A percentile compares a stretch with the other conserved stretches of the same genome.
phyloP scores from a whole-genome alignment of 495 filamentous ascomycete genomes.

The Lasiosphaeriaceae sp. region DNA sequence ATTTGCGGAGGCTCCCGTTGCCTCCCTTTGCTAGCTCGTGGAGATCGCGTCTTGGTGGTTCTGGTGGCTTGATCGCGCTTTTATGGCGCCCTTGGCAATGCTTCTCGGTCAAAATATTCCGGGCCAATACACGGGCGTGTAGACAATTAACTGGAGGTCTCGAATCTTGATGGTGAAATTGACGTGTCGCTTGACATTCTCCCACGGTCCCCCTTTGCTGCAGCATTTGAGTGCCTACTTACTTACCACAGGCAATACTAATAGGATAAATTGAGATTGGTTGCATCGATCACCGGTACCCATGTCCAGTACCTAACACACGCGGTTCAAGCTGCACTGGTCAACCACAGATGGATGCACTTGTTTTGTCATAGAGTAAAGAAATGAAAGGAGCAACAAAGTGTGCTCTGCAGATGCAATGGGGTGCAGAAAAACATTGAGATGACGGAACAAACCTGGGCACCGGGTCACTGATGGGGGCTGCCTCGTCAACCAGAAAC shows the following conservation, averaged over 20 bases:
- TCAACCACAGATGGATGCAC: no score
- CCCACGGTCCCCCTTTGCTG: neutral
- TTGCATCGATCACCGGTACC: slow-evolving; percentile 1
- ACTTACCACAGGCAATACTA: neutral
- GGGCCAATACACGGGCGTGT: neutral
- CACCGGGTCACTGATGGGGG: no score
- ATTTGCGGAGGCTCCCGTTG: neutral
- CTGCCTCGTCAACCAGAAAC: no score
- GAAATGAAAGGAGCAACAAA: no score
- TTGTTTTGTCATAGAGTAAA: no score
- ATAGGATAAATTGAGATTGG: slow-evolving; percentile 6
- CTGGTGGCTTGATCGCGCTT: slow-evolving; percentile 14
- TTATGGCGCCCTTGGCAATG: slow-evolving; percentile 11
- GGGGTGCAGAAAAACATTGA: no score
- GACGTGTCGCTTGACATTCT: neutral
- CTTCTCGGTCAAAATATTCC: neutral
- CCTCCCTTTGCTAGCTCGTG: neutral
- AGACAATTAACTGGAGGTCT: neutral
- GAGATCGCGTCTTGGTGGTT: slow-evolving; percentile 11
- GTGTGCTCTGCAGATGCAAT: no score
- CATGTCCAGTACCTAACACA: neutral
- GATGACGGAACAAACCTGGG: no score
- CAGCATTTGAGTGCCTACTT: no score
- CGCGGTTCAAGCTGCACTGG: neutral
- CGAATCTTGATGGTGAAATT: neutral